These are phyloP conservation scores for Fusarium verticillioides DNA, from an alignment of 2,329 filamentous ascomycete genomes.

Conservation along the genomic window DNA sequence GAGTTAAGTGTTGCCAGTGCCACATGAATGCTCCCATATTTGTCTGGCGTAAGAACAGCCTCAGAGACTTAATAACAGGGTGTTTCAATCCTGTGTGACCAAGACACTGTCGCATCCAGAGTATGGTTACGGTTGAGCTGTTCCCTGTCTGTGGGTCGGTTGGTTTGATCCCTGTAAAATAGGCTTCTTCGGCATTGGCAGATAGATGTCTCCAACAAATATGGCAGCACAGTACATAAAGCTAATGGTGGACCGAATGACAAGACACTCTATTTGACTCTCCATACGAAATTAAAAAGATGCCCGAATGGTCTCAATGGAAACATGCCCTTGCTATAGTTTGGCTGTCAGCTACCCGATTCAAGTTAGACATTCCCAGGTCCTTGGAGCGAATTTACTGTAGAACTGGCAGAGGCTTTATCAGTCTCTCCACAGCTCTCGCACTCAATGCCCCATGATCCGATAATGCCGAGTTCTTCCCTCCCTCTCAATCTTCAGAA, in stretches of 20 bases:
- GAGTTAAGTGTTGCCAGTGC: rapidly evolving
- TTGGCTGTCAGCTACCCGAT: neutral
- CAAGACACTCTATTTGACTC: neutral
- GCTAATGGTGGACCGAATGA: neutral
- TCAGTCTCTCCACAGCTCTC: neutral
- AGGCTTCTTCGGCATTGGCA: rapidly evolving
- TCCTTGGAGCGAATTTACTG: rapidly evolving
- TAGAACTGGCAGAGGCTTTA: neutral
- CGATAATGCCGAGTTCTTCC: rapidly evolving
- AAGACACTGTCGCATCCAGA: rapidly evolving
- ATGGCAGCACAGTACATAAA: rapidly evolving
- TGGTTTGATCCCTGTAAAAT: rapidly evolving
- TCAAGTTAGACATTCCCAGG: rapidly evolving
- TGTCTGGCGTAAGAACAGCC: neutral
- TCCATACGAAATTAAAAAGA: neutral
- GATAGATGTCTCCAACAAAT: no score
- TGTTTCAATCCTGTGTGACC: neutral
- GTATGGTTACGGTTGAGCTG: rapidly evolving
- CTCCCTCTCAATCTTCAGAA: neutral
- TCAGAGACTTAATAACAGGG: neutral
- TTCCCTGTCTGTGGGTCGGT: rapidly evolving
- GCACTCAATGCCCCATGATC: neutral
- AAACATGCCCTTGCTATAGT: neutral
- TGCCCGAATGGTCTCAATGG: neutral
- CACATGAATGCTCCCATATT: rapidly evolving